Evolutionary conservation across 306 rosid species (phyloP), one percentile per base, ranked within the genome.

Genomic region (Pachyrhizus erosus): DNA sequence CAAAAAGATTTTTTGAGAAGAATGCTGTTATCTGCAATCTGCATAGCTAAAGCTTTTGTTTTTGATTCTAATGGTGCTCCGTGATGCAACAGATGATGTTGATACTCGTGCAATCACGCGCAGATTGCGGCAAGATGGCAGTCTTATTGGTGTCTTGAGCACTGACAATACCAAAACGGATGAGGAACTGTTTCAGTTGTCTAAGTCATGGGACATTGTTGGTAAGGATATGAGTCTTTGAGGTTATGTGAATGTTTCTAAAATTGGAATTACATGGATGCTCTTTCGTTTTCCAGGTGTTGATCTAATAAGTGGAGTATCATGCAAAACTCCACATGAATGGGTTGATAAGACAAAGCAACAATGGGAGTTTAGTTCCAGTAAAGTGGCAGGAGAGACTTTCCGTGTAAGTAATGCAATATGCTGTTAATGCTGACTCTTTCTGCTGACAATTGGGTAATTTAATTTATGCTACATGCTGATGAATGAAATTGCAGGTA

Each of bases 101-200:
- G 99, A 92, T 84, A 92, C 99, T 1, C 94, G 99, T 24, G 97
- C 96, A 75, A 93, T 96, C 84, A 93, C 99, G 39, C 98, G 98
- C 33, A 84, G 99, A 78, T 84, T 96, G 81, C 87, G 98, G 79
- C 88, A 93, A 85, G 97, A 96, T 87, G 99, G 99, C 48, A 96
- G 99, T 77, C 98, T 96, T 73, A 88, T 96, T 33, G 99, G 99
- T 80, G 97, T 90, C 66, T 89, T 96, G 91, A 93, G 97, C 89
- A 89, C 99, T 0, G 97, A 96, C 82, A 80, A 87, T 83, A 84
- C 89, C 27, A 96, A 92, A 90, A 72, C 97, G 24, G 94, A 96
- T 4, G 87, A 93, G n/a, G 98, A 93, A 73, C 92, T 96, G 69
- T 82, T 96, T 83, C 86, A 87, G 72, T 82, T 91, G 90, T 92